Conservation (phyloP, 129 eudicot genomes). For the Flaveria bidentis region DNA sequence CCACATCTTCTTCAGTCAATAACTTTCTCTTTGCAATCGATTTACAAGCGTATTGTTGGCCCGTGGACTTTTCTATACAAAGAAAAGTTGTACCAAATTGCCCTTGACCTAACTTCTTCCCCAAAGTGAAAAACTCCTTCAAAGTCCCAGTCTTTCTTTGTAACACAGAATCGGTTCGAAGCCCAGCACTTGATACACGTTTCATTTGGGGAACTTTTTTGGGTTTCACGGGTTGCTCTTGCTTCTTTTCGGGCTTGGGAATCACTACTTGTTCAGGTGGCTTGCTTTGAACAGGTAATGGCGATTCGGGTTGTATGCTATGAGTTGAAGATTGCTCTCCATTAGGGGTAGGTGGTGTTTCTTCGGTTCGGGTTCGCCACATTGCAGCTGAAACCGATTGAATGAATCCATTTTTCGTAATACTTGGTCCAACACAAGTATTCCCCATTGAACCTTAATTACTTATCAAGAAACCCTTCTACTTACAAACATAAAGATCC, state of each 20-base stretch:
- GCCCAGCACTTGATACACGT: conserved; percentile 82
- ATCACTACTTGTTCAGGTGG: conserved; percentile 73
- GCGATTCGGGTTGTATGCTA: conserved; percentile 47
- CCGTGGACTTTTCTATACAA: conserved; percentile 69
- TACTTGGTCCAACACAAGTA: conserved; percentile 89
- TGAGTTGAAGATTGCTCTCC: conserved; percentile 44
- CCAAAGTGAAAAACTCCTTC: conserved; percentile 73
- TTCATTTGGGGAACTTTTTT: conserved; percentile 64
- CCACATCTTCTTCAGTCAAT: conserved; percentile 84
- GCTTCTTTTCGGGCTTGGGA: conserved; percentile 53
- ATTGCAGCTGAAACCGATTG: conserved; percentile 91
- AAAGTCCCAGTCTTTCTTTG: conserved; percentile 71
- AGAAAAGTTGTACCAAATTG: conserved; percentile 87
- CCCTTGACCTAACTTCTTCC: conserved; percentile 93
- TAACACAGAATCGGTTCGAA: conserved; percentile 69
- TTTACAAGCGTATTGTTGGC: conserved; percentile 77
- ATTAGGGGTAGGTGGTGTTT: conserved; percentile 41
- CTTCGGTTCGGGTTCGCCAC: conserved; percentile 74
- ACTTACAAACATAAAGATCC: conserved; percentile 7
- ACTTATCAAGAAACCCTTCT: conserved; percentile 10
- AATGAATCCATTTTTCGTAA: conserved; percentile 66
- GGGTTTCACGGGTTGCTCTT: conserved; percentile 42
- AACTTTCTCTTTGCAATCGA: conserved; percentile 94
- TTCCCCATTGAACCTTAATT: conserved; percentile 64
- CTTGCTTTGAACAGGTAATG: conserved; percentile 58